Base-by-base conservation (phyloP, 1,139 yeast genomes). In the Pichia sp. region DNA sequence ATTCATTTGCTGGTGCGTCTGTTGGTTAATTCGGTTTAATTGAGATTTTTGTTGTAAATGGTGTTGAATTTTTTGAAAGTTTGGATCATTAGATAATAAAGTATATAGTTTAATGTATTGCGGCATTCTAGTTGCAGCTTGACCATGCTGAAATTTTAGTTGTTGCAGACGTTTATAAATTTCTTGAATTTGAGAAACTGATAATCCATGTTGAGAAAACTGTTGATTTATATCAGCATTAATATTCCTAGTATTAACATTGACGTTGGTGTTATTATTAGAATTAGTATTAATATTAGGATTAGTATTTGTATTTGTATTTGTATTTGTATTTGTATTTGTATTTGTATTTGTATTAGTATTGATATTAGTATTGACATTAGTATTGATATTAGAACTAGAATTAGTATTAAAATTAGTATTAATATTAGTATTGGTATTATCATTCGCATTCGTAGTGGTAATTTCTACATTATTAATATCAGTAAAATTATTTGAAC, bases 91-190 rank as follows among this genome's bases (percentile, higher is more conserved):
- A 11, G 60, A 51, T 24, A 59, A 47, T 12, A 59, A 35, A 1
- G 53, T 52, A 23, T 56, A 60, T 12, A 61, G 46, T 37, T 60
- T 60, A 2, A 60, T 48, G 39, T 57, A 61, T 45, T 61, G 63
- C 4, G 64, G 65, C 20, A 60, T 38, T 36, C 56, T 55, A 36
- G 47, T 50, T 22, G 56, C 64, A 29, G 48, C 47, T 11, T 52
- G 53, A 33, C 65, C 64, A 45, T 60, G 61, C 34, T 58, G 62
- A 28, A 48, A 45, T 39, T 57, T 55, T 37, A 60, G 51, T 44
- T 56, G 60, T 46, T 60, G 64, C 28, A 58, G 46, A 31, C 64
- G 51, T 55, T 56, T 50, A 26, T 45, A 46, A 12, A 51, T 48
- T 39, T 43, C 49, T 28, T 51, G 54, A 22, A 51, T 50, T 40